Conservation (phyloP, 257 asterid genomes). For the Primulina tabacum region DNA sequence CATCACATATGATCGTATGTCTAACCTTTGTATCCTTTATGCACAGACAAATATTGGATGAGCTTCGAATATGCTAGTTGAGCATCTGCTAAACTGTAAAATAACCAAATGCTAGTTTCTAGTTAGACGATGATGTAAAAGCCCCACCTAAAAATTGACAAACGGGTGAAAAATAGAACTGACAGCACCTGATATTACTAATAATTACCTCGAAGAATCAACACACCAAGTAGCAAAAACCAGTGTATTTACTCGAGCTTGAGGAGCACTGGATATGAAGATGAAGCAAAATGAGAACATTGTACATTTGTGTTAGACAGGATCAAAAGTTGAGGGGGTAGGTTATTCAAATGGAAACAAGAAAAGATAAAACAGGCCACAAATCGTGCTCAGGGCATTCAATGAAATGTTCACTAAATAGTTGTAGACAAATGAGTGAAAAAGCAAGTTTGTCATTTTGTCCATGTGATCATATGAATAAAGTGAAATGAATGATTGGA, state of each 20-base stretch:
- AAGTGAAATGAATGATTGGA: too few relatives aligned
- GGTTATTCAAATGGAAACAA: background rate
- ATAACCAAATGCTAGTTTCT: slow-evolving; percentile 15
- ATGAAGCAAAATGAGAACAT: slow-evolving; percentile 30
- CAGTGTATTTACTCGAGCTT: slow-evolving; percentile 75
- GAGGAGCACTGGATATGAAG: slow-evolving; percentile 65
- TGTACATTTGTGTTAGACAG: background rate
- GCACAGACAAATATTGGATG: slow-evolving; percentile 78
- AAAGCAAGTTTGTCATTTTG: background rate
- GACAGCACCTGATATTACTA: slow-evolving; percentile 14
- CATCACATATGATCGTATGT: slow-evolving; percentile 17
- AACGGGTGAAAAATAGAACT: slow-evolving; percentile 11
- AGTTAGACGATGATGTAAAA: slow-evolving; percentile 3
- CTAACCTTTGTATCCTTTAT: slow-evolving; percentile 86
- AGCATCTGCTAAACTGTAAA: slow-evolving; percentile 68
- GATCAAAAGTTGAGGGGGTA: background rate
- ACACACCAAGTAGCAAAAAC: slow-evolving; percentile 79
- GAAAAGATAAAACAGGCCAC: slow-evolving; percentile 13
- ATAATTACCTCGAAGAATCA: slow-evolving; percentile 76
- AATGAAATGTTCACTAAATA: slow-evolving; percentile 5
- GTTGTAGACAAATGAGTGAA: slow-evolving; percentile 6
- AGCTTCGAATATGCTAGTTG: slow-evolving; percentile 89
- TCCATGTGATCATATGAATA: background rate
- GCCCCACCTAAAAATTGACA: slow-evolving; percentile 11
- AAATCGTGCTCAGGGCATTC: slow-evolving; percentile 16